Base-by-base conservation (phyloP, 2,329 filamentous ascomycete genomes). In the Penicillium corylophilum region DNA sequence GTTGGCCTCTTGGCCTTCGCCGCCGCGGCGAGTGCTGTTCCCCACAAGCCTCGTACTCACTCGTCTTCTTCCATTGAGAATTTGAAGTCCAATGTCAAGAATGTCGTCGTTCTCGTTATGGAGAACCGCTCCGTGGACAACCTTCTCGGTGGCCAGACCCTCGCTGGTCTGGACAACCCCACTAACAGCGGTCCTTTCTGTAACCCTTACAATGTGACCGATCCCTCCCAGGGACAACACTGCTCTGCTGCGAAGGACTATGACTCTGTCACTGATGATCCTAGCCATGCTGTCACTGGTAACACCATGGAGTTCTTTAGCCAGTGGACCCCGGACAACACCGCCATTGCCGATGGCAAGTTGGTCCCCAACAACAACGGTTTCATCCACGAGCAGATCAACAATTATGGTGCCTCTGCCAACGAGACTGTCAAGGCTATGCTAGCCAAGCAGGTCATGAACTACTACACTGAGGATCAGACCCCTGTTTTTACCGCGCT, bases 251-350 rank as follows among this genome's bases (percentile, higher is more conserved):
- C 68, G 29, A 67, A 67, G 55, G 69, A 71, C 62, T 72, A 64
- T 43, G 71, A 76, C 61, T 74, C 71, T 0, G 64, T 74, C 24
- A 54, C 63, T 31, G 65, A 76, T 48, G 74, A 76, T 42, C 73
- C 73, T 1, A 68, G 71, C 48, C 73, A 77, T 54, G 63, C 67
- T 3, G 64, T 75, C 43, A 67, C 68, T 36, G 73, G 73, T 29
- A 75, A 74, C 62, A 75, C 73, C 55, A 64, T 76, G 48, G 64
- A 77, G 64, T 74, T 76, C 61, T 76, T 70, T 51, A 68, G 72
- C 47, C 64, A 62, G 24, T 76, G 68, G 50, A 65, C 60, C 10
- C 73, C 73, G 3, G 64, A 70, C 58, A 74, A 75, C 50, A 55
- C 47, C 1, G 64, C 57, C 23, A 71, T 74, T 50, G 62, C 64